Percentiles rank a stretch among this genome's conserved stretches.
Evolutionary conservation across 352 stramenopile genomes (phyloP).

Genomic region (Vaucheria bursata): DNA sequence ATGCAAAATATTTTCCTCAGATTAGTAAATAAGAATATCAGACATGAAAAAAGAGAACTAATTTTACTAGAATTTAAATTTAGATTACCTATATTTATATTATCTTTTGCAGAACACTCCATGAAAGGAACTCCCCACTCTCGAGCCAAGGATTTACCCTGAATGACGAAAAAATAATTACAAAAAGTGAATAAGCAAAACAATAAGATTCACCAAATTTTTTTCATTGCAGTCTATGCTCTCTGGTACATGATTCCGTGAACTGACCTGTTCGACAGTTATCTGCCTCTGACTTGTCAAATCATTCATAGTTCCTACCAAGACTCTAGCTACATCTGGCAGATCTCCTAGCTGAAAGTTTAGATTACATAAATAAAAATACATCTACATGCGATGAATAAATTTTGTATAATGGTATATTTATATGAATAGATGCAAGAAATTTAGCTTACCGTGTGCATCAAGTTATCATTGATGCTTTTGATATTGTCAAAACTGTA

Average conservation of each 20-base stretch:
- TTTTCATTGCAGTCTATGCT: not conserved
- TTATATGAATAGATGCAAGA: not conserved
- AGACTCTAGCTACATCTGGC: constrained; percentile 9
- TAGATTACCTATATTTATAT: constrained; percentile 2
- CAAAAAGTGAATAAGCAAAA: not conserved
- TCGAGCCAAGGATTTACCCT: not conserved
- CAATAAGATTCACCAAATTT: not conserved
- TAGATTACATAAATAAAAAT: no score
- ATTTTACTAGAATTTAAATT: not conserved
- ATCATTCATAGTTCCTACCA: constrained; percentile 8
- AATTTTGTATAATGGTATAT: not conserved
- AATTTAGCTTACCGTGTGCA: constrained; percentile 22
- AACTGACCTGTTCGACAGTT: not conserved
- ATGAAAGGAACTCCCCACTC: not conserved
- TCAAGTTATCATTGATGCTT: constrained; percentile 37
- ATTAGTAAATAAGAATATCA: not conserved
- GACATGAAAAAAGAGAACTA: not conserved
- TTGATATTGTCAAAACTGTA: constrained; percentile 47
- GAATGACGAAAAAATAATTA: not conserved
- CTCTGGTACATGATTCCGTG: not conserved
- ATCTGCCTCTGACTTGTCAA: not conserved
- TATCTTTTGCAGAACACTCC: constrained; percentile 5
- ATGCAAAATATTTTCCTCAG: not conserved
- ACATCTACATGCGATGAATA: not conserved
- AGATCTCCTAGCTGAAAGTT: constrained; percentile 5